Evolutionary conservation across 345 rosid species (phyloP), one percentile per base, ranked within the genome.

Genomic region (Crucihimalaya himalaica): DNA sequence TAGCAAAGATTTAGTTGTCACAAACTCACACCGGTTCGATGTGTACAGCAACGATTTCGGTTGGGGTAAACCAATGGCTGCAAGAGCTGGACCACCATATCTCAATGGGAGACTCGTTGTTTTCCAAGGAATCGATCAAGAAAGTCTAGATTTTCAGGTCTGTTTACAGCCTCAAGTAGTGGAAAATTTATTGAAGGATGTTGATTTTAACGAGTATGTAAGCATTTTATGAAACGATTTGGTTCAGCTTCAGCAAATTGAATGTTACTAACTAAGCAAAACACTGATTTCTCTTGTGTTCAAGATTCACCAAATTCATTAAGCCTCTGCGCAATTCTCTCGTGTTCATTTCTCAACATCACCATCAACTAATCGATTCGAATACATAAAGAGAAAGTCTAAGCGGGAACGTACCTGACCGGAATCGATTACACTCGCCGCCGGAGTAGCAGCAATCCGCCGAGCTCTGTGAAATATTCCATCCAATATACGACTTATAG

Each of bases 31-130:
- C 35, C 13, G 67, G 72, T 84, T 81, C 16, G 40, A 84, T 13
- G 72, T 79, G 4, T 83, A 80, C 4, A 18, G 77, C 1, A 80
- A 80, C 14, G 84, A 83, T 69, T 81, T 83, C 39, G 84, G 84
- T 9, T 83, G 84, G 86, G 86, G 86, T 72, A 78, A 69, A 55
- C 84, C 84, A 15, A 9, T 79, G 0, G 79, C 81, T 25, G 83
- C 74, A 3, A 42, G 77, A 70, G 76, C 80, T 19, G 84, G 86
- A 32, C 54, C 66, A 0, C 81, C 68, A 0, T 77, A 83, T 52
- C 66, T 68, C 15, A 75, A 75, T n/a, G 86, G 84, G 34, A 83
- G 68, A 43, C 15, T 85, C 0, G 81, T 77, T 2, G 57, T 73
- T 5, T 85, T 21, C 72, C 57, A 64, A 27, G 89, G 86, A 42